Percentiles rank a stretch among this genome's conserved stretches.
Evolutionary conservation across 345 rosid species (phyloP).

Genomic region (Rhizophora mangle): DNA sequence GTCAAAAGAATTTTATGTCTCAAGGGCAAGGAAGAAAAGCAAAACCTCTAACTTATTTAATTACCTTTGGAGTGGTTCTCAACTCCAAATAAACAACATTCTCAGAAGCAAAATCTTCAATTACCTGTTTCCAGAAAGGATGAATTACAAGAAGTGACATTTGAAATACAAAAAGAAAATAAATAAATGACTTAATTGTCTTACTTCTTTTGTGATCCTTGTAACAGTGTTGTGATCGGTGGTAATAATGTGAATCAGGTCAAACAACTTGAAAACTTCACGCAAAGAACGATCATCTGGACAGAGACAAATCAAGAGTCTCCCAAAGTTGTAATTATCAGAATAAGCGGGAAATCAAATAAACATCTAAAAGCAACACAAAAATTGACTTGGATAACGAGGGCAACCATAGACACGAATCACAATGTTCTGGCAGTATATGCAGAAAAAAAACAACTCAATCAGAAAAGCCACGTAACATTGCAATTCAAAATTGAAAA

Average conservation of each 20-base stretch:
- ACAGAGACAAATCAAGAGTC: constrained; percentile 3
- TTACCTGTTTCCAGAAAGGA: constrained; percentile 44
- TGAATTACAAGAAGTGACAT: neutral
- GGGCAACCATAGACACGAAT: neutral
- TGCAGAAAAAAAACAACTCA: neutral
- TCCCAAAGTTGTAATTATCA: neutral
- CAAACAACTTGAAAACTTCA: constrained; percentile 87
- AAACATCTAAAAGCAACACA: neutral
- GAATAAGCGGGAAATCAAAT: neutral
- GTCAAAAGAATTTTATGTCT: neutral
- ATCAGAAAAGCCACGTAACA: neutral
- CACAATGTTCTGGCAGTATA: neutral
- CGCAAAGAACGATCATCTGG: constrained; percentile 63
- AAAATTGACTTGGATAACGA: neutral
- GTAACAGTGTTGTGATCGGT: constrained; percentile 74
- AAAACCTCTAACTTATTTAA: neutral
- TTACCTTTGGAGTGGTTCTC: constrained; percentile 93
- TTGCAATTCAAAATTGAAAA: no score
- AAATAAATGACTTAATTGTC: constrained; percentile 8
- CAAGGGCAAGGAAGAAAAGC: neutral
- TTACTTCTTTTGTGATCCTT: constrained; percentile 81
- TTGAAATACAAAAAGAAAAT: no score
- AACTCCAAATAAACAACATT: constrained; percentile 85
- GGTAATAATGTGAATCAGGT: constrained; percentile 72
- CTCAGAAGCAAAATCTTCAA: constrained; percentile 90